phyloP scores from a whole-genome alignment of 352 stramenopile species.

The Globisporangium alternatum region DNA sequence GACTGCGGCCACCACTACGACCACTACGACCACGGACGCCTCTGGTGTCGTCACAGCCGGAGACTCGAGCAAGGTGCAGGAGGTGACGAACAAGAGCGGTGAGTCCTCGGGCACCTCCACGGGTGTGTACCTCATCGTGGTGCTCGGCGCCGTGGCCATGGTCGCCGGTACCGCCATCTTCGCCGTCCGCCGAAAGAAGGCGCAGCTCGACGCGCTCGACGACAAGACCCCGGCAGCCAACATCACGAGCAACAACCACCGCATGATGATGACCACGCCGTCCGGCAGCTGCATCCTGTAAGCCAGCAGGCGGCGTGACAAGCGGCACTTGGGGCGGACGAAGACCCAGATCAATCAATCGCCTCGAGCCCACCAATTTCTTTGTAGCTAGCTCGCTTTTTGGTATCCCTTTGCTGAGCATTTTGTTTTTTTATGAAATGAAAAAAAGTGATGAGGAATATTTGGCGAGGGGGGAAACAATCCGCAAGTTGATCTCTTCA shows the following conservation, averaged over 20 bases:
- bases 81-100: slow-evolving; percentile 10
- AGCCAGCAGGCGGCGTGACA: background rate
- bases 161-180: slow-evolving; percentile 39
- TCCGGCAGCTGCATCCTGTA: slow-evolving; percentile 42
- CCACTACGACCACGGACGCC: background rate
- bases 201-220: slow-evolving; percentile 52
- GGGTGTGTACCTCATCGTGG: slow-evolving; percentile 20
- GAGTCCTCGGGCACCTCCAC: slow-evolving; percentile 7
- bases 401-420: background rate
- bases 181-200: slow-evolving; percentile 54
- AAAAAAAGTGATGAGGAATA: background rate
- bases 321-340: background rate
- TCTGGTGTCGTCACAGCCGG: background rate
- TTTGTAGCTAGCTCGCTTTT: background rate
- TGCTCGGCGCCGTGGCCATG: slow-evolving; percentile 18
- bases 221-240: slow-evolving; percentile 42
- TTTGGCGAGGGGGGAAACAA: too few relatives aligned
- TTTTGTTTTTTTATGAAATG: background rate
- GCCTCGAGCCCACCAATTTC: background rate
- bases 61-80: slow-evolving; percentile 5
- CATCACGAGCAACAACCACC: slow-evolving; percentile 19
- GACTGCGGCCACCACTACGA: background rate
- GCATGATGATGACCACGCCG: slow-evolving; percentile 51
- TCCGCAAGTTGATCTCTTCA: background rate
- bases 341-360: background rate